Evolutionary conservation across 306 rosid species (phyloP), one percentile per base, ranked within the genome.

Genomic region (Trifolium subterraneum): DNA sequence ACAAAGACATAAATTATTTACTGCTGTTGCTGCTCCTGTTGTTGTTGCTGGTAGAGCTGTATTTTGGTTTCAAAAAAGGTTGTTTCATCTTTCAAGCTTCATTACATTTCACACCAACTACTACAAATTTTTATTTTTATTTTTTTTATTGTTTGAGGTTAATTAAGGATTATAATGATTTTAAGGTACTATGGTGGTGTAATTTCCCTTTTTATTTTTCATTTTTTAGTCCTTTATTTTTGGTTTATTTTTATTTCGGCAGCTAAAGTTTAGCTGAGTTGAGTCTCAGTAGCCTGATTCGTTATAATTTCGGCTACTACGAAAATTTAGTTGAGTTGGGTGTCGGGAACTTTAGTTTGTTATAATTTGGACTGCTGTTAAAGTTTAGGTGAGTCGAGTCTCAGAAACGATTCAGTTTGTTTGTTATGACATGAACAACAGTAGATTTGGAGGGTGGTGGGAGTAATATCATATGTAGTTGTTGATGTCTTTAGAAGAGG

Each of bases 91-190:
- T 77, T 79, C 70, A 76, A 73, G 78, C 68, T 78, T 84, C 92
- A 80, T 90, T 92, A 87, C 84, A 76, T 73, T 82, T 77, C 84
- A 84, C 86, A 88, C 92, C 92, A 87, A 90, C 90, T 79, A 75
- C 81, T 79, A 75, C 81, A 78, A 71, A 16, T 0, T 11, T 36
- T 64, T 38, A 7, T 10, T 75, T 72, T 55, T 13, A 44, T 4
- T 44, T 44, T 44, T 44, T 44, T 44, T 14, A n/a, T n/a, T n/a
- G 2, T 44, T 44, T 44, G 6, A 44, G 16, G 16, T 13, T 44
- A 44, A 36, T 36, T 44, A 44, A 44, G 50, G 7, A 44, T 15
- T 12, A 44, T 44, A 13, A 12, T 44, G 7, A 8, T 44, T 44
- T 23, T 35, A 63, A 33, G 70, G 10, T 20, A 54, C 14, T 19